Percentiles rank a stretch among this genome's conserved stretches.
These are phyloP conservation scores for Talaromyces rugulosus DNA, from an alignment of 2,329 filamentous ascomycete species.

Conservation along the genomic window DNA sequence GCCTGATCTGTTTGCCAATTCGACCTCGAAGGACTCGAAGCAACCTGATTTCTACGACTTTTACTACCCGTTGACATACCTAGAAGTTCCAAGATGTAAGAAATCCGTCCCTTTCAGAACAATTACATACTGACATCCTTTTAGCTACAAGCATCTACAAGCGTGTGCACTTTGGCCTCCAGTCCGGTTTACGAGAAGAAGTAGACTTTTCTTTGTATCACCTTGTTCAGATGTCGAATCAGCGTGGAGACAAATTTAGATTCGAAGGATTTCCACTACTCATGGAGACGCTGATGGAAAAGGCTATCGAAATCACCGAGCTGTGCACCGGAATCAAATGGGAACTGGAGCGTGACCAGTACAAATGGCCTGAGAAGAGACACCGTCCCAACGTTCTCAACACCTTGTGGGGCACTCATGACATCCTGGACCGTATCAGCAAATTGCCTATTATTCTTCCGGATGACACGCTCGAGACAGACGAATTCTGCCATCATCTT, in stretches of 20 bases:
- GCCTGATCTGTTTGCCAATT: slow-evolving; percentile 31
- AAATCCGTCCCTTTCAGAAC: neutral
- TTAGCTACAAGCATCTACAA: slow-evolving; percentile 69
- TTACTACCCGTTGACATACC: slow-evolving; percentile 31
- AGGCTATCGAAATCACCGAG: slow-evolving; percentile 71
- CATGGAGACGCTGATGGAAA: slow-evolving; percentile 81
- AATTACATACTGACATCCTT: slow-evolving; percentile 6
- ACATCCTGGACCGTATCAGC: slow-evolving; percentile 69
- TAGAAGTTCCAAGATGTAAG: slow-evolving; percentile 35
- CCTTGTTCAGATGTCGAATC: slow-evolving; percentile 89
- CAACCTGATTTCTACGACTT: slow-evolving; percentile 37
- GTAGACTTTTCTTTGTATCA: slow-evolving; percentile 93
- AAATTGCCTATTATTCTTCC: slow-evolving; percentile 57
- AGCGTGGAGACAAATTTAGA: slow-evolving; percentile 91
- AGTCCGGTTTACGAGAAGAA: slow-evolving; percentile 73
- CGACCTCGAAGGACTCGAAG: slow-evolving; percentile 25
- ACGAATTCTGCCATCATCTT: slow-evolving; percentile 65
- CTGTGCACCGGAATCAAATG: slow-evolving; percentile 81
- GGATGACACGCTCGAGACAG: slow-evolving; percentile 65
- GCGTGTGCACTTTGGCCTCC: slow-evolving; percentile 76
- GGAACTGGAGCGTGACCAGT: slow-evolving; percentile 66
- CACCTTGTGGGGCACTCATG: slow-evolving; percentile 61
- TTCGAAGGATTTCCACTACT: slow-evolving; percentile 89
- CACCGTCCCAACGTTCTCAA: slow-evolving; percentile 57
- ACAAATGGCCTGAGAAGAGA: slow-evolving; percentile 40